Conservation (phyloP, 495 filamentous ascomycete species). For the Neurospora africana region DNA sequence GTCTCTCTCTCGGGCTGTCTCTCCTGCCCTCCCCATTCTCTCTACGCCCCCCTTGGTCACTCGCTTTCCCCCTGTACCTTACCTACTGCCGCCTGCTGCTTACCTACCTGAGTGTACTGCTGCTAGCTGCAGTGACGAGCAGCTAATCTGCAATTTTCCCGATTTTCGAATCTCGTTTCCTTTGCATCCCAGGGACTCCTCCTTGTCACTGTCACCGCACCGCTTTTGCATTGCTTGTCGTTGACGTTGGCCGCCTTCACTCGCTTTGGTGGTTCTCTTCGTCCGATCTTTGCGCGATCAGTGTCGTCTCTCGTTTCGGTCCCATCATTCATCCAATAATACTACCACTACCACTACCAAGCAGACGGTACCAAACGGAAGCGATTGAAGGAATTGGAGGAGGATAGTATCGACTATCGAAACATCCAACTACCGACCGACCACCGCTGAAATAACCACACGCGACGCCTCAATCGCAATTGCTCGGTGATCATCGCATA, state of each 20-base stretch:
- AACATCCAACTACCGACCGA: background rate
- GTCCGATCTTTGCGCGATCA: conserved; percentile 22
- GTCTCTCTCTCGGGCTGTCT: background rate
- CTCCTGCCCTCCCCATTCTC: background rate
- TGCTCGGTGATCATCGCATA: background rate
- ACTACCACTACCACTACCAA: background rate
- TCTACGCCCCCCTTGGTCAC: background rate
- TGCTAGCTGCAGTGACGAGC: background rate
- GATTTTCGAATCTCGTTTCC: background rate
- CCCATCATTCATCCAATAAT: background rate
- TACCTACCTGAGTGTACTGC: no score
- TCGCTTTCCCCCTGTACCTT: background rate
- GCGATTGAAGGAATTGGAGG: background rate
- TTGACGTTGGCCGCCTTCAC: conserved; percentile 27
- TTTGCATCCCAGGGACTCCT: background rate
- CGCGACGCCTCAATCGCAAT: background rate
- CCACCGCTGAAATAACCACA: background rate
- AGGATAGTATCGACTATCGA: background rate
- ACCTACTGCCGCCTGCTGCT: background rate
- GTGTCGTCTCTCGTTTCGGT: background rate
- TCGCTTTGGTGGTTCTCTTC: conserved; percentile 40
- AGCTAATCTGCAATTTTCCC: background rate
- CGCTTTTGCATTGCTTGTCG: conserved; percentile 3
- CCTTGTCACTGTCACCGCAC: background rate
- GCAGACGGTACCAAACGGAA: background rate